Evolutionary conservation across 1,284 basidiomycete genomes (phyloP), one percentile per base, ranked within the genome.

Genomic region (Leccinum fallax): DNA sequence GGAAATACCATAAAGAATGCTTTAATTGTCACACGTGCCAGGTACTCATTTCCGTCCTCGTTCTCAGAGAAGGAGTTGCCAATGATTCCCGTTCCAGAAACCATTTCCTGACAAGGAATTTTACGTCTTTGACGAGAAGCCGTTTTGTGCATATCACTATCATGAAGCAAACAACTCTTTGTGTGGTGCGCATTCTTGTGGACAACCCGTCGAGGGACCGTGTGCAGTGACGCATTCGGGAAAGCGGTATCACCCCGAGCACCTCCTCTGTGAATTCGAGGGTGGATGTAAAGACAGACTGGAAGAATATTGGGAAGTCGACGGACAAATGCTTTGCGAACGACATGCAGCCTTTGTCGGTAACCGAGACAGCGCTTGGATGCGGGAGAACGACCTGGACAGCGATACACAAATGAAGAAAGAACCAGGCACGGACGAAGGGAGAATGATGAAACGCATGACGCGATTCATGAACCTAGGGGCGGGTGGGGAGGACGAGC

Each of bases 1-100:
- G 94, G 63, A 95, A 95, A 76, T 95, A 95, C 76, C 94, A 95
- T 73, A 85, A 87, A 59, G 87, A 89, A 49, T 96, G 94, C 78
- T 96, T 96, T 73, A 93, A 88, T 67, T 96, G 94, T 75, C 82
- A 87, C 65, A 84, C 80, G 3, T 96, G 94, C 76, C 85, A 92
- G 70, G 86, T 91, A 74, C 62, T 83, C 76, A 52, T 52, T 43
- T 61, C 49, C 19, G 15, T 53, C 32, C 61, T 65, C 55, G 24
- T 34, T 58, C 36, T 13, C n/a, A 21, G 43, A 43, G 51, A n/a
- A n/a, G 28, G 9, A n/a, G 51, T 55, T 53, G 61, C 63, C 57
- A 46, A 59, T 56, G 30, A 51, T 55, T 58, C 19, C 30, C 40
- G 19, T 54, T 59, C 48, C 69, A 92, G 89, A 87, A 88, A 86